Base-by-base conservation (phyloP, 306 rosid genomes). In the Hylodesmum podocarpum region DNA sequence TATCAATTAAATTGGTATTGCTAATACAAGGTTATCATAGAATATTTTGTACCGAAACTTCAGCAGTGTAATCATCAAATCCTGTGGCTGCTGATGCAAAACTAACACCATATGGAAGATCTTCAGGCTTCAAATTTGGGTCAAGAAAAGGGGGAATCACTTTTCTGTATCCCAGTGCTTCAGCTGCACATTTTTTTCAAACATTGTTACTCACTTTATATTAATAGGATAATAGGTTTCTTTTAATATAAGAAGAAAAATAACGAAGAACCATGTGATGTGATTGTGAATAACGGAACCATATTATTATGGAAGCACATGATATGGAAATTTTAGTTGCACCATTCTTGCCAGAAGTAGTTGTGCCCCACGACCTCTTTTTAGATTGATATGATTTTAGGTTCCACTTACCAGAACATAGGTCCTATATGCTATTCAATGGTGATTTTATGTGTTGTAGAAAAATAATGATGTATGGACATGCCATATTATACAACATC, bases 1-100 rank as follows among this genome's bases (percentile, higher is more conserved):
- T 11, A 58, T 58, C n/a, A 47, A 3, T 10, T 40, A 65, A 40
- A 43, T n/a, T n/a, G n/a, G n/a, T n/a, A n/a, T n/a, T n/a, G n/a
- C n/a, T n/a, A n/a, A n/a, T n/a, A n/a, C n/a, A n/a, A 37, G 75
- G 22, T 47, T 43, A 19, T 47, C 51, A 19, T 13, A 43, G 61
- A 50, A 61, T n/a, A n/a, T 44, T 9, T 21, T 54, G 39, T 80
- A 91, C 97, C 75, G 91, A 87, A 47, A 85, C 65, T 57, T 89
- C 87, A 31, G 97, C 97, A 14, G 97, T 89, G 41, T 83, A 84
- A 21, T 92, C 96, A 27, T 92, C 96, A 50, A 82, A 89, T 24
- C 97, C 96, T 13, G 97, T 85, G 66, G 89, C 93, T 16, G 97
- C 93, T 58, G 97, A 92, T 54, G 96, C 96, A 82, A 90, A 92